A percentile compares a stretch with the other conserved stretches of the same genome.
These are phyloP conservation scores for Amanita molliuscula DNA, from an alignment of 768 basidiomycete species.

Conservation along the genomic window DNA sequence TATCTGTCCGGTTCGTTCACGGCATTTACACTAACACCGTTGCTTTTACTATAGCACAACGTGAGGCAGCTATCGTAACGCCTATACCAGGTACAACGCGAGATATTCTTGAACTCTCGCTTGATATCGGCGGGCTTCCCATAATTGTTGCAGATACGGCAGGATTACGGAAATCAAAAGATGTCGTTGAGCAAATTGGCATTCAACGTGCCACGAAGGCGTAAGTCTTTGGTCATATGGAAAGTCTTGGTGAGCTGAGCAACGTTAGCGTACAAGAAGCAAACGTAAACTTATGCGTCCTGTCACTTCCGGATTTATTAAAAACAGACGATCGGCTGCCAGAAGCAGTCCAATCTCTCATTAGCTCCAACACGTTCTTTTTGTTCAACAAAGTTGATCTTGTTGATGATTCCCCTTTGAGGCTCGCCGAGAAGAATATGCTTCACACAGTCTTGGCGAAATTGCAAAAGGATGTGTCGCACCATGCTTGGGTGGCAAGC, in stretches of 20 bases:
- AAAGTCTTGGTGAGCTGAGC: neutral
- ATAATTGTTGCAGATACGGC: constrained; percentile 81
- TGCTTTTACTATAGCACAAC: constrained; percentile 45
- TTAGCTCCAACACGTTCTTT: constrained; percentile 51
- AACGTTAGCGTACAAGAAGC: constrained; percentile 47
- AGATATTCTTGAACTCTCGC: constrained; percentile 74
- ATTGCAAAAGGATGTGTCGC: constrained; percentile 2
- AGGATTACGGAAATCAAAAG: constrained; percentile 59
- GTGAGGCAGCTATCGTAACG: constrained; percentile 87
- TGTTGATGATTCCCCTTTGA: neutral
- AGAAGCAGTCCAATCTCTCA: constrained; percentile 32
- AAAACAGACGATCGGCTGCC: constrained; percentile 24
- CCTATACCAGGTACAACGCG: constrained; percentile 83
- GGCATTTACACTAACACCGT: neutral
- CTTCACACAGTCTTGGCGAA: neutral
- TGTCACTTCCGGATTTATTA: constrained; percentile 51
- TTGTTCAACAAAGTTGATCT: constrained; percentile 78
- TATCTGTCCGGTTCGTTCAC: constrained; percentile 18
- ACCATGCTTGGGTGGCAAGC: constrained; percentile 49
- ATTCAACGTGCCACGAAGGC: constrained; percentile 59
- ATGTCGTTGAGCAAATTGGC: constrained; percentile 74
- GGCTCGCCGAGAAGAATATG: neutral
- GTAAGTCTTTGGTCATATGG: constrained; percentile 30
- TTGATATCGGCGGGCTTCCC: constrained; percentile 84
- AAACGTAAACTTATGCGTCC: constrained; percentile 71